Evolutionary conservation across 345 rosid genomes (phyloP).

Genomic region (Bruguiera gymnorhiza): DNA sequence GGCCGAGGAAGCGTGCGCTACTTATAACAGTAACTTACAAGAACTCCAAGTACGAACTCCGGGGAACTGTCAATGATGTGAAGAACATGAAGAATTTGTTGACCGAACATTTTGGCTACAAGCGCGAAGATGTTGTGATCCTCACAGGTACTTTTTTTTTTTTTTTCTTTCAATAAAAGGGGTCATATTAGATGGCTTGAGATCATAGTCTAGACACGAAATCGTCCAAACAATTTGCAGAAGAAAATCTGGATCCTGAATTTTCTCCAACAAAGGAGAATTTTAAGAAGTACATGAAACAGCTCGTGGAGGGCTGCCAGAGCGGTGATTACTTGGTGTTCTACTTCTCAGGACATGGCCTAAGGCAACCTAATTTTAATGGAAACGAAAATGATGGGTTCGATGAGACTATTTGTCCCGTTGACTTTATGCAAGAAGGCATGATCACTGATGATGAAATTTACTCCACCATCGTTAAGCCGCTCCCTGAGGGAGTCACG

Average conservation of each 20-base stretch:
- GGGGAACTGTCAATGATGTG: constrained; percentile 53
- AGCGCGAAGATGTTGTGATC: constrained; percentile 26
- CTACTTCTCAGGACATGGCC: constrained; percentile 60
- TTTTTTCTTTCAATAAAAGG: too few relatives aligned
- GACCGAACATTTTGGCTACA: constrained; percentile 25
- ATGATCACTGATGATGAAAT: constrained; percentile 48
- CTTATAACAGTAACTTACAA: constrained; percentile 48
- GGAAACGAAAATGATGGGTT: constrained; percentile 52
- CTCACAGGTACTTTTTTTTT: constrained; percentile 41
- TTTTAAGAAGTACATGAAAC: constrained; percentile 35
- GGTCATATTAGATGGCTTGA: too few relatives aligned
- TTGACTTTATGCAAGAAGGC: constrained; percentile 45
- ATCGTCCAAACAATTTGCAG: constrained; percentile 17
- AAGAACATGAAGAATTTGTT: constrained; percentile 40
- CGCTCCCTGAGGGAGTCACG: constrained; percentile 41
- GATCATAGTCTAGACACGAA: background rate
- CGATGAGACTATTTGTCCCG: constrained; percentile 54
- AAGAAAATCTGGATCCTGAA: constrained; percentile 24
- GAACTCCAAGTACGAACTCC: constrained; percentile 38
- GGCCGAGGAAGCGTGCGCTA: constrained; percentile 41
- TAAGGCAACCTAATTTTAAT: constrained; percentile 36
- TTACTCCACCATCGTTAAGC: constrained; percentile 41
- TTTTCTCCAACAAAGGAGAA: constrained; percentile 44
- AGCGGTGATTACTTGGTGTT: constrained; percentile 47
- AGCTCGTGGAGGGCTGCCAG: constrained; percentile 45